Base-by-base conservation (phyloP, 305 asterid species). In the Ilex paraguariensis region DNA sequence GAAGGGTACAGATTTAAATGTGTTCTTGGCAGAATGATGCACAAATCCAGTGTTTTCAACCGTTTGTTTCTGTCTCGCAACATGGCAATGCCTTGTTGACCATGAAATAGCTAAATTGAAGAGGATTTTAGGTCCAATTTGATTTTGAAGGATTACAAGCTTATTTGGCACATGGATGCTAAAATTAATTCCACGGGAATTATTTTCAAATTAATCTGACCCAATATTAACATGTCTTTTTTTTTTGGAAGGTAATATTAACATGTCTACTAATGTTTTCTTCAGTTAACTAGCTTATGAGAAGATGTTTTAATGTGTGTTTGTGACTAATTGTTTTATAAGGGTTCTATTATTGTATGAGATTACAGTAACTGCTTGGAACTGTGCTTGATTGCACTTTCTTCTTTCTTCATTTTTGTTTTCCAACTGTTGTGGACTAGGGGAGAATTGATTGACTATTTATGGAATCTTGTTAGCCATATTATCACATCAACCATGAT, bases 261-360 rank as follows among this genome's bases (percentile, higher is more conserved):
- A 21, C 28, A 21, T 6, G 48, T 42, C 8, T 14, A 5, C 54
- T 50, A 14, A n/a, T 12, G 9, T 50, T 50, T 50, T 50, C 13
- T 50, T 50, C 13, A 7, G 48, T 42, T 11, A 42, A 6, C 48
- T 21, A 1, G 28, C 28, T 21, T 21, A 21, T 21, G 28, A 21
- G 28, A 21, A 21, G 28, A 21, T 21, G 28, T 21, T 21, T 21
- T 21, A 21, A 21, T 21, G 28, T 21, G 28, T 21, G 28, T 21
- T 21, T 21, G 28, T 21, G 28, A 21, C 1, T 21, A 21, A 21
- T 21, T 21, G 28, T 21, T 21, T 42, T 31, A 54, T 70, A 75
- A 79, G 57, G 74, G 84, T 65, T 76, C 87, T 84, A 84, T 87
- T 72, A 85, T 85, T 83, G 88, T 44, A 65, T 67, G 65, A 67